Evolutionary conservation across 495 filamentous ascomycete genomes (phyloP).

Genomic region (Daldinia caldariorum): DNA sequence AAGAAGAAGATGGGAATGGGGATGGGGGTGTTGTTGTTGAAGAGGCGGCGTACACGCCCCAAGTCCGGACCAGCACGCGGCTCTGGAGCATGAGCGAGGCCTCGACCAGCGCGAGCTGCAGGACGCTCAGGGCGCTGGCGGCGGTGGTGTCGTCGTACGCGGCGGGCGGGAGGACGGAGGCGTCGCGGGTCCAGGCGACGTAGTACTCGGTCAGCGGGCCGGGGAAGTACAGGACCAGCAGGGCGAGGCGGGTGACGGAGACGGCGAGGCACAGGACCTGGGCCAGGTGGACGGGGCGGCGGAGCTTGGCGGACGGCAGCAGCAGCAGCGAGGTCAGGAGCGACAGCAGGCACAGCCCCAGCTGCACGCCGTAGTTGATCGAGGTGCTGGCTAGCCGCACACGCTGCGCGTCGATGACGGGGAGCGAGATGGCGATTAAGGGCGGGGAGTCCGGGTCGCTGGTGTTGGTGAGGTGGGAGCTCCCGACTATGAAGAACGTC

Average conservation of each 20-base stretch:
- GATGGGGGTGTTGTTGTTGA: no score
- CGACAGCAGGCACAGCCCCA: slow-evolving; percentile 28
- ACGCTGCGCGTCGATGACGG: slow-evolving; percentile 32
- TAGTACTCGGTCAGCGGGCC: slow-evolving; percentile 39
- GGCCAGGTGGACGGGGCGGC: slow-evolving; percentile 22
- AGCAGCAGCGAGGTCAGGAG: slow-evolving; percentile 28
- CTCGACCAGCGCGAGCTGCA: slow-evolving; percentile 33
- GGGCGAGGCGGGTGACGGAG: slow-evolving; percentile 14
- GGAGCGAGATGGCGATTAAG: slow-evolving; percentile 29
- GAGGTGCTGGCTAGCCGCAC: slow-evolving; percentile 33
- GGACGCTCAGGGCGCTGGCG: slow-evolving; percentile 15
- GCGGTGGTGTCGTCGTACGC: slow-evolving; percentile 23
- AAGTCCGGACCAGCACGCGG: slow-evolving; percentile 25
- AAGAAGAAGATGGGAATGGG: no score
- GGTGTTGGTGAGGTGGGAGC: slow-evolving; percentile 1
- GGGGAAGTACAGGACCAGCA: slow-evolving; percentile 37
- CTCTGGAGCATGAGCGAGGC: slow-evolving; percentile 27
- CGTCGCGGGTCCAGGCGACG: slow-evolving; percentile 38
- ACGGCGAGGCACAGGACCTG: slow-evolving; percentile 17
- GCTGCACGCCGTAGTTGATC: slow-evolving; percentile 40
- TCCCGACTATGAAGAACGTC: slow-evolving; percentile 34
- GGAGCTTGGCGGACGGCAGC: slow-evolving; percentile 24
- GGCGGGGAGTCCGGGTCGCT: not conserved
- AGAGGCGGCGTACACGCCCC: slow-evolving; percentile 12
- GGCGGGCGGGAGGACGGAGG: slow-evolving; percentile 1